Percentiles rank a stretch among this genome's conserved stretches.
phyloP scores from a whole-genome alignment of 2,329 filamentous ascomycete genomes.

The Coccinonectria pachysandricola region DNA sequence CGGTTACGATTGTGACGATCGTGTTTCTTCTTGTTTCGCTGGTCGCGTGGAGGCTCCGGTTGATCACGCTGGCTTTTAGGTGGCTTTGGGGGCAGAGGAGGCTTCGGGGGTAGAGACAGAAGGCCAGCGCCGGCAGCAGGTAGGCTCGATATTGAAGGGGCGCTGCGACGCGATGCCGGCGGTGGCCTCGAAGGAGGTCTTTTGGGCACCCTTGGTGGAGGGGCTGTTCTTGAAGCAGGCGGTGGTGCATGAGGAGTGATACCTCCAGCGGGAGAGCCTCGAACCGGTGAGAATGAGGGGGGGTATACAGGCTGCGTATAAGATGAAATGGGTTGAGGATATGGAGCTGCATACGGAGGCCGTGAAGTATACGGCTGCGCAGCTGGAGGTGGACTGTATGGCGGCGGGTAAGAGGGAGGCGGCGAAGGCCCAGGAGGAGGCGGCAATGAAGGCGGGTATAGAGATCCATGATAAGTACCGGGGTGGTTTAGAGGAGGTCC shows the following conservation, averaged over 20 bases:
- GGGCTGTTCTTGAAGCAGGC: conserved; percentile 8
- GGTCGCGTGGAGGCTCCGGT: conserved; percentile 18
- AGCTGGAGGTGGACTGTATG: conserved; percentile 13
- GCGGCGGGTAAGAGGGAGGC: conserved; percentile 7
- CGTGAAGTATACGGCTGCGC: conserved; percentile 4
- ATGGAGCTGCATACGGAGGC: conserved; percentile 7
- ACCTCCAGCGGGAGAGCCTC: too few species aligned
- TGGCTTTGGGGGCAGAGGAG: conserved; percentile 23
- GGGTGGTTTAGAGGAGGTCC: conserved; percentile 7
- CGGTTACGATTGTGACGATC: conserved; percentile 23
- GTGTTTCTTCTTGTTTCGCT: conserved; percentile 21
- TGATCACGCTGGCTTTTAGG: conserved; percentile 18
- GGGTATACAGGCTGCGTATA: too few species aligned
- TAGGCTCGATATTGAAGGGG: conserved; percentile 6
- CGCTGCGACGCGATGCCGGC: conserved; percentile 8
- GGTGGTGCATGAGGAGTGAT: conserved; percentile 10
- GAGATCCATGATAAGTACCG: conserved; percentile 3
- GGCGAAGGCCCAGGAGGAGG: conserved; percentile 5
- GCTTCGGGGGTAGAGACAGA: conserved; percentile 24
- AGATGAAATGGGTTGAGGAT: conserved; percentile 12
- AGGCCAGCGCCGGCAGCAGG: too few species aligned
- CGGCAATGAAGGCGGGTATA: conserved; percentile 9
- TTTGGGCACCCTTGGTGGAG: conserved; percentile 6
- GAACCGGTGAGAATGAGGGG: conserved; percentile 12
- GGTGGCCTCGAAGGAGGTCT: conserved; percentile 9